phyloP scores from a whole-genome alignment of 2,329 filamentous ascomycete genomes.

The Trichoderma oligosporum region DNA sequence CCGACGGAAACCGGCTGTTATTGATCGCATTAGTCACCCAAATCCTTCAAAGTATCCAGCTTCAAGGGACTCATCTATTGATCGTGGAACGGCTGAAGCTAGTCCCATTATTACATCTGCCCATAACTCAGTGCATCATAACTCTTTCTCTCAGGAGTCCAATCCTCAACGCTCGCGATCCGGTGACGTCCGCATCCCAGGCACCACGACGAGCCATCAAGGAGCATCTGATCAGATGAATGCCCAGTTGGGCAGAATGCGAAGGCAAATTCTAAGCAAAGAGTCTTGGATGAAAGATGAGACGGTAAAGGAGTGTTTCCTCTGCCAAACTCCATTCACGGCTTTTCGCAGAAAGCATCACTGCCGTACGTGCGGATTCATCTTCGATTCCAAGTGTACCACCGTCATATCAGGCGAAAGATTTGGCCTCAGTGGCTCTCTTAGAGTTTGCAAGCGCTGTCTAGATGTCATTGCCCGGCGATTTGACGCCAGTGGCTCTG shows the following conservation, averaged over 20 bases:
- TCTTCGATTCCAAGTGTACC: constrained; percentile 96
- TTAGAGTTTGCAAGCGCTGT: constrained; percentile 91
- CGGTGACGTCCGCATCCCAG: constrained; percentile 50
- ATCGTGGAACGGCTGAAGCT: constrained; percentile 53
- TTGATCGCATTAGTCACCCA: constrained; percentile 52
- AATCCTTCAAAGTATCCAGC: constrained; percentile 40
- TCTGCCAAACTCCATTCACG: constrained; percentile 84
- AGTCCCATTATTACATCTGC: constrained; percentile 57
- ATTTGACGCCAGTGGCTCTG: constrained; percentile 80
- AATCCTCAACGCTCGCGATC: constrained; percentile 44
- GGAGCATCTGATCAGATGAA: constrained; percentile 57
- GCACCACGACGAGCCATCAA: constrained; percentile 51
- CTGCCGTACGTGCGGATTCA: constrained; percentile 93
- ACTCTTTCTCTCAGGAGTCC: constrained; percentile 50
- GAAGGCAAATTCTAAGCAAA: constrained; percentile 83
- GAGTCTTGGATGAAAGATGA: constrained; percentile 99
- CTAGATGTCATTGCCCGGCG: constrained; percentile 86
- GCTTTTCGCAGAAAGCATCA: constrained; percentile 96
- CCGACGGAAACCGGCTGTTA: constrained; percentile 47
- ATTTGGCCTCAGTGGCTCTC: constrained; percentile 79
- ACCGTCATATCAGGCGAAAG: constrained; percentile 81
- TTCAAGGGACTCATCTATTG: constrained; percentile 58
- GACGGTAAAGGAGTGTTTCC: constrained; percentile 94
- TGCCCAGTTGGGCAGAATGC: constrained; percentile 65
- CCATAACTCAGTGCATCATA: constrained; percentile 55